Evolutionary conservation across 2,329 filamentous ascomycete genomes (phyloP), one percentile per base, ranked within the genome.

Genomic region (Rhinocladiella similis): DNA sequence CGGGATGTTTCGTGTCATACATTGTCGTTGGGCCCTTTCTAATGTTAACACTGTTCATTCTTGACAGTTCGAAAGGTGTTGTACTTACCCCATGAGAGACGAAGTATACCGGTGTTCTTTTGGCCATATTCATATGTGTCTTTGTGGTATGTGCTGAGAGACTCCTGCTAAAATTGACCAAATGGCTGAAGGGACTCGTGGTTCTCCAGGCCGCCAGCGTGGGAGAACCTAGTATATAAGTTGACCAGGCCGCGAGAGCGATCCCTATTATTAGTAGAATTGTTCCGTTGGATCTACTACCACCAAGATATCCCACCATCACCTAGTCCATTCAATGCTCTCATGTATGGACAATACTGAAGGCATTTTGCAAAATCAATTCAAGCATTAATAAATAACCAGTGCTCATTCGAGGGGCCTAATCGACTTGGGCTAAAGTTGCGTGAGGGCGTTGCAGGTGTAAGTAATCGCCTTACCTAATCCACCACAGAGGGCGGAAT

Each of bases 1-100:
- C 88, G 1, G 86, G 85, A 67, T 91, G 88, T 0, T 83, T 69
- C 3, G 76, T 82, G n/a, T 89, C 78, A 66, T 86, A 87, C 77
- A 89, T 87, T 35, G 89, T 79, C 63, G 79, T 84, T 3, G 87
- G 87, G 5, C 60, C 59, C 59, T 61, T 29, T n/a, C 7, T 33
- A 33, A 10, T 33, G 29, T 33, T 7, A 20, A 2, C 7, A 42
- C 14, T 22, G 38, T 19, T 5, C 43, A 22, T 13, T 10, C 36
- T 35, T 35, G 13, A 42, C 76, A 5, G 1, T 16, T 20, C 18
- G 22, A 12, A 3, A 27, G 9, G 16, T 13, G 13, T 19, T n/a
- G 20, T n/a, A 50, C 56, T 53, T 53, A 62, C 78, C 13, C 77
- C 77, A 72, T 77, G 74, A 54, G 77, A 77, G 27, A 83, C 67